These are phyloP conservation scores for Scheffersomyces insectosa DNA, from an alignment of 1,139 yeast species.

Conservation along the genomic window DNA sequence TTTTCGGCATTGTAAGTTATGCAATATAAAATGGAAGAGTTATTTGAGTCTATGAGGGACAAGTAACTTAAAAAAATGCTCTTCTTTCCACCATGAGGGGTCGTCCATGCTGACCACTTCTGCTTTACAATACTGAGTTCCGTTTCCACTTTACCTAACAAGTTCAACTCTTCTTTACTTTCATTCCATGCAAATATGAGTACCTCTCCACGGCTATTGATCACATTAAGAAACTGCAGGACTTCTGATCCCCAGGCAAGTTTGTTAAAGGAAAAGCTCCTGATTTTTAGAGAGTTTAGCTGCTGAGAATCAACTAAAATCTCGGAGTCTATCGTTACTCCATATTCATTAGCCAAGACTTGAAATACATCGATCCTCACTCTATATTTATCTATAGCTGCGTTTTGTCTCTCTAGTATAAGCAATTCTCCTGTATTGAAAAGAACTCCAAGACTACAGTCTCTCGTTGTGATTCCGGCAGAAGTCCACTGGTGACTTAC, in stretches of 20 bases:
- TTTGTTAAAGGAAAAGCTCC: constrained; percentile 28
- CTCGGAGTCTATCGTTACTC: constrained; percentile 11
- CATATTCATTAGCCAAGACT: constrained; percentile 23
- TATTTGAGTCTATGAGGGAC: constrained; percentile 16
- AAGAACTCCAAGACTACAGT: constrained; percentile 34
- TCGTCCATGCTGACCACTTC: constrained; percentile 25
- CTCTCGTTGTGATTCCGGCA: constrained; percentile 22
- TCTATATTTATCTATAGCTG: constrained; percentile 22
- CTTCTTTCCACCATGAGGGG: too few species aligned
- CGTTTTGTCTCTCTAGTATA: constrained; percentile 28
- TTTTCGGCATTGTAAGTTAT: constrained; percentile 6
- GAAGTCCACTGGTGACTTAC: constrained; percentile 41
- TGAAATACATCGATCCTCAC: constrained; percentile 31
- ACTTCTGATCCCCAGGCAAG: constrained; percentile 11
- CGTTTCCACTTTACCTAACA: constrained; percentile 6
- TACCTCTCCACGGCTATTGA: constrained; percentile 18
- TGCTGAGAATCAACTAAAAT: constrained; percentile 14
- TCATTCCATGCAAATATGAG: constrained; percentile 19
- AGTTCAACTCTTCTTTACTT: constrained; percentile 10
- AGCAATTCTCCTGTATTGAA: constrained; percentile 43
- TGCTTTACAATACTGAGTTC: constrained; percentile 17
- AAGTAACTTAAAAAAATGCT: constrained; percentile 9
- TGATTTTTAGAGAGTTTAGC: constrained; percentile 25
- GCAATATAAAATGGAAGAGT: constrained; percentile 16
- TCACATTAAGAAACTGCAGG: constrained; percentile 14